Evolutionary conservation across 495 filamentous ascomycete genomes (phyloP), one percentile per base, ranked within the genome.

Genomic region (Daldinia loculata): DNA sequence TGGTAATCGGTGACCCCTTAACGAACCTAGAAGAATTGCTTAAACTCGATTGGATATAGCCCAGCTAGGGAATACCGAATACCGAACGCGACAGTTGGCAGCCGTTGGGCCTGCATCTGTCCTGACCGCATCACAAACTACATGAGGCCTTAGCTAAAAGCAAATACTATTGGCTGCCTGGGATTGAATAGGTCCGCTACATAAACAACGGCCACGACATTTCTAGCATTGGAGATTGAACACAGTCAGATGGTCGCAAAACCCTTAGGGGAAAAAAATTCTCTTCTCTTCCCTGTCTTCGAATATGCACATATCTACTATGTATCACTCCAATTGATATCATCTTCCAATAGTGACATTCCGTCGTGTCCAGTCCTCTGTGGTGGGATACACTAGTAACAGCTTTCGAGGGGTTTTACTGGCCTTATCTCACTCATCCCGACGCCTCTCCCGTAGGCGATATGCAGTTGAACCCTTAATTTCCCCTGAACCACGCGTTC

Each of bases 381-480:
- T 67, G 71, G 61, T 69, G 63, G 62, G 71, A 70, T 67, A 43
- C 63, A 61, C 41, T 74, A 67, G 58, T 74, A 41, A 52, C 32
- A 70, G 27, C 45, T 48, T 53, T 61, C n/a, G 30, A 62, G 45
- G 39, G 26, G 24, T 59, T 52, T 73, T 69, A 70, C 53, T 60
- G 66, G 66, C 57, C 19, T 67, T 32, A 52, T 67, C 62, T 74
- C 22, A 71, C 63, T 67, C 67, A 77, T 77, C 70, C 78, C 69
- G 62, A 71, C 71, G 67, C 59, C 61, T 72, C 56, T 69, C 45
- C 64, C 61, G 69, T 67, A 67, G 55, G 53, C 68, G 66, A 41
- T 69, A 67, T 69, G 61, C 60, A 69, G 57, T 66, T 62, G 61
- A 63, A 67, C 27, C 48, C 67, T 56, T 22, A 17, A 36, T 56